Evolutionary conservation across 2,329 filamentous ascomycete genomes (phyloP).

Genomic region (Aspergillus phoenicis): DNA sequence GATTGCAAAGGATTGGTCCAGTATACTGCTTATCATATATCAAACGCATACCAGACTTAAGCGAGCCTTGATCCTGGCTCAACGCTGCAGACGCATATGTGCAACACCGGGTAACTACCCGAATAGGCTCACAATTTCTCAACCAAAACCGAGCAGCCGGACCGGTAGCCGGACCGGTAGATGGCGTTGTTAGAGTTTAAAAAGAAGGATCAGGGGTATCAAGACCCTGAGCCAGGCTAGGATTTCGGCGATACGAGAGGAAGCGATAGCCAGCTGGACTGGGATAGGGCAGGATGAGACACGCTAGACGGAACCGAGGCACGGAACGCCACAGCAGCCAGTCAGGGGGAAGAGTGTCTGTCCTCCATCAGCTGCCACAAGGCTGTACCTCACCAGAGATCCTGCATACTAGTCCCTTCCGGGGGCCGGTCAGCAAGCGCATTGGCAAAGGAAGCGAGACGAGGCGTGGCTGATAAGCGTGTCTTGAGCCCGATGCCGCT

Average conservation of each 20-base stretch:
- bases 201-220: constrained; percentile 1
- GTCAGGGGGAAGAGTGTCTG: neutral
- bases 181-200: neutral
- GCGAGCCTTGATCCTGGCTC: neutral
- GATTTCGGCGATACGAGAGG: neutral
- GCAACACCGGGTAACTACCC: neutral
- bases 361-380: neutral
- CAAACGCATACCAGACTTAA: neutral
- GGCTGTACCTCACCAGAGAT: neutral
- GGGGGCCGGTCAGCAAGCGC: neutral
- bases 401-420: neutral
- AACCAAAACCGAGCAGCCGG: neutral
- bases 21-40: neutral
- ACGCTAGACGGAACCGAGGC: neutral
- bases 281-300: neutral
- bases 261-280: neutral
- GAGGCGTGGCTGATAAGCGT: neutral
- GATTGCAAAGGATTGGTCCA: neutral
- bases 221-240: neutral
- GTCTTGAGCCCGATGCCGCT: neutral
- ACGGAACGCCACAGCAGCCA: neutral
- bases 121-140: neutral
- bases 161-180: constrained; percentile 19
- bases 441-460: neutral
- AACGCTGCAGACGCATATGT: neutral